Conservation (phyloP, 116 monocot genomes). For the Dioscorea cayenensis region DNA sequence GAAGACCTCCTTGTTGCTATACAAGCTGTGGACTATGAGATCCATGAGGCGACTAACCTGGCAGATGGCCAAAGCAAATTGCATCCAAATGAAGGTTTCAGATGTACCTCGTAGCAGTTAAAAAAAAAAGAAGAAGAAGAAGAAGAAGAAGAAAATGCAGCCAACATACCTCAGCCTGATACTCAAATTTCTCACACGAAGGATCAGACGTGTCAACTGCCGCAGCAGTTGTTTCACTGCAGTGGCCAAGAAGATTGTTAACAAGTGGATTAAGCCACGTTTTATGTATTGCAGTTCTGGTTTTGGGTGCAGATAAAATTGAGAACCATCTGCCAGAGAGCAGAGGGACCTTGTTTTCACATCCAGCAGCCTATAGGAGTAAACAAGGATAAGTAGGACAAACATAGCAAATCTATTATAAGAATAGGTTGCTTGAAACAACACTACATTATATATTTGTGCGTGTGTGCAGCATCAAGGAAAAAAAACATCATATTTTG, state of each 20-base stretch:
- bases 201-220: constrained; percentile 22
- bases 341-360: background rate
- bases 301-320: constrained; percentile 12
- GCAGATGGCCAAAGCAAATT: constrained; percentile 1
- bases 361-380: background rate
- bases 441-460: background rate
- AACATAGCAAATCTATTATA: background rate
- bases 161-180: constrained; percentile 37
- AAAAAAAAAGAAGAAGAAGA: background rate
- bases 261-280: background rate
- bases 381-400: too few species aligned
- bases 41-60: constrained; percentile 98
- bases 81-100: background rate
- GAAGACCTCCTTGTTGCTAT: constrained; percentile 99
- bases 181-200: constrained; percentile 22
- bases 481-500: background rate
- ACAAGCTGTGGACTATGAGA: constrained; percentile 92
- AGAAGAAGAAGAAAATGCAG: background rate
- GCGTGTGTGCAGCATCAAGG: background rate
- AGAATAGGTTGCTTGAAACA: background rate
- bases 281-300: background rate
- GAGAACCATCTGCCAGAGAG: constrained; percentile 20
- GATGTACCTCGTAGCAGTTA: background rate
- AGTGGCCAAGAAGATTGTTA: constrained; percentile 6
- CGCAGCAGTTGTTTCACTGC: constrained; percentile 26